Evolutionary conservation across 2,329 filamentous ascomycete species (phyloP).

Genomic region (Aspergillus caelatus): DNA sequence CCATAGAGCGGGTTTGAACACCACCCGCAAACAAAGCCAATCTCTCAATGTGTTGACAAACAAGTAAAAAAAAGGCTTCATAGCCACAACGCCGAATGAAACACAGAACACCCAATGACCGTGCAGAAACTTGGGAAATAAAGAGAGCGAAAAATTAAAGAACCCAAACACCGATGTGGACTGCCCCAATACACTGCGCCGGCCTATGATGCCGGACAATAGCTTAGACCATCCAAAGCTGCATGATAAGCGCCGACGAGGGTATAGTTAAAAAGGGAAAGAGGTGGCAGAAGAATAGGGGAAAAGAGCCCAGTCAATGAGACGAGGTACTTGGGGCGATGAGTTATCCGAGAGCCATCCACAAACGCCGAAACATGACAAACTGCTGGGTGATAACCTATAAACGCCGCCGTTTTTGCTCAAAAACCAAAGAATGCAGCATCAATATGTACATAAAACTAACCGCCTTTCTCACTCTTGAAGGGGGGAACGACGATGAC

Average conservation of each 20-base stretch:
- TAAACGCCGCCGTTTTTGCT: slow-evolving; percentile 9
- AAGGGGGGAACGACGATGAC: slow-evolving; percentile 5
- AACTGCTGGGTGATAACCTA: neutral
- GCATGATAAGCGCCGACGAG: neutral
- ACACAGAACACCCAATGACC: neutral
- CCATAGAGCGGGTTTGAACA: neutral
- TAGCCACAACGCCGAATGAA: neutral
- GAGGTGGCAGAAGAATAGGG: neutral
- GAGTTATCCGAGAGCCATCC: slow-evolving; percentile 2
- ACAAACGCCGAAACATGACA: slow-evolving; percentile 8
- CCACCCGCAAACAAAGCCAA: neutral
- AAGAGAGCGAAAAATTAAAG: neutral
- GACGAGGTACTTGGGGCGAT: neutral
- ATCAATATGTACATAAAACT: slow-evolving; percentile 14
- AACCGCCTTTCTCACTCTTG: slow-evolving; percentile 16
- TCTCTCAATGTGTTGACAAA: neutral
- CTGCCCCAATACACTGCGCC: neutral
- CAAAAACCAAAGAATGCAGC: slow-evolving; percentile 3
- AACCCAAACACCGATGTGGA: neutral
- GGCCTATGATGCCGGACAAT: neutral
- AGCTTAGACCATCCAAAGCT: neutral
- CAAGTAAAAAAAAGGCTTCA: neutral
- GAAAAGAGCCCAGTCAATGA: neutral
- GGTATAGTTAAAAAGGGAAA: neutral
- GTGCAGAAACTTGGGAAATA: neutral